Evolutionary conservation across 2,329 filamentous ascomycete species (phyloP).

Genomic region (Alternaria infectoria): DNA sequence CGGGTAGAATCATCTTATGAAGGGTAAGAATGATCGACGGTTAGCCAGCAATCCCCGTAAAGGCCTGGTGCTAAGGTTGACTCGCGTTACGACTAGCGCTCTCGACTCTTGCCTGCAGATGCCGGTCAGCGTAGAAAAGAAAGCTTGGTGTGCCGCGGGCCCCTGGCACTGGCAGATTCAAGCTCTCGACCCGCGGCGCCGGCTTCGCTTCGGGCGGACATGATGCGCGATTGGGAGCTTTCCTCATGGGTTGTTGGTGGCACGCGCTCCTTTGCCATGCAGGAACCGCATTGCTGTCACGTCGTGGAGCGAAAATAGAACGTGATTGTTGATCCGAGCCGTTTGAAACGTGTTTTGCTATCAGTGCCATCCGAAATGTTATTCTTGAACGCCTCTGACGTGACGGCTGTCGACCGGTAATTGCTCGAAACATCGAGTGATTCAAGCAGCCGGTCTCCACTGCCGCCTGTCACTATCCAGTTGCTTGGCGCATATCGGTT

Average conservation of each 20-base stretch:
- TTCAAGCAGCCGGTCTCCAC: slow-evolving; percentile 15
- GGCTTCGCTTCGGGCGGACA: slow-evolving; percentile 21
- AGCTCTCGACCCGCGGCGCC: slow-evolving; percentile 19
- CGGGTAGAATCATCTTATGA: slow-evolving; percentile 25
- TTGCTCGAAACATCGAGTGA: slow-evolving; percentile 23
- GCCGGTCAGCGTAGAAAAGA: slow-evolving; percentile 17
- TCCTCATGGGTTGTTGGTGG: slow-evolving; percentile 6
- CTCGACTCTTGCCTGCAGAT: slow-evolving; percentile 16
- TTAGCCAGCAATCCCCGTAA: slow-evolving; percentile 18
- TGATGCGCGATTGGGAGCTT: slow-evolving; percentile 14
- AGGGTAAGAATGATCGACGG: slow-evolving; percentile 23
- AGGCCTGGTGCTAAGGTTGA: slow-evolving; percentile 31
- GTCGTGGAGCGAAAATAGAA: neutral
- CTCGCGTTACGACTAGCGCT: slow-evolving; percentile 14
- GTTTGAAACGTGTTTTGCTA: slow-evolving; percentile 3
- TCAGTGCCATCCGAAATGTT: neutral
- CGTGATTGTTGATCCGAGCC: neutral
- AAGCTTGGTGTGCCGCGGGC: slow-evolving; percentile 16
- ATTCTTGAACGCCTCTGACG: neutral
- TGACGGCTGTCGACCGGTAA: neutral
- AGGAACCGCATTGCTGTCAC: slow-evolving; percentile 17
- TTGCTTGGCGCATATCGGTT: slow-evolving; percentile 1
- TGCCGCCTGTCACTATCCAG: neutral
- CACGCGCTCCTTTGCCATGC: slow-evolving; percentile 15
- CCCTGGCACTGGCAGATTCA: slow-evolving; percentile 16